Evolutionary conservation across 768 basidiomycete genomes (phyloP).

Genomic region (Saitozyma podzolica): DNA sequence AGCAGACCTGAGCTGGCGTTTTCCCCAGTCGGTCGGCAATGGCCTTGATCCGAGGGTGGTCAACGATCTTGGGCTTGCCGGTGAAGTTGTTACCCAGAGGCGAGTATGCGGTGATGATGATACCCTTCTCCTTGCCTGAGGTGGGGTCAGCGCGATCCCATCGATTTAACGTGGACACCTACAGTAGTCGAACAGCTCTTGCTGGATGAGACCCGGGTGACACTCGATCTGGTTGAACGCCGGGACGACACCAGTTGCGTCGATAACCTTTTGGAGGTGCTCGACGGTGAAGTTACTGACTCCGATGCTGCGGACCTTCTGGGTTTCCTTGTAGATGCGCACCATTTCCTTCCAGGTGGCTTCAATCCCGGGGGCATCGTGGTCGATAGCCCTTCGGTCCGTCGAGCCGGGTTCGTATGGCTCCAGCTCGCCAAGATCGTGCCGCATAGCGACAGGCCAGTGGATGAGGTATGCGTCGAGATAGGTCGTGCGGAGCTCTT

Average conservation of each 20-base stretch:
- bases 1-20: slow-evolving; percentile 74
- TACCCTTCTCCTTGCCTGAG: slow-evolving; percentile 33
- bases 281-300: slow-evolving; percentile 55
- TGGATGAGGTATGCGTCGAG: slow-evolving; percentile 66
- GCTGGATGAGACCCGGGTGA: slow-evolving; percentile 68
- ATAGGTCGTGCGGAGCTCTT: slow-evolving; percentile 72
- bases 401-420: slow-evolving; percentile 15
- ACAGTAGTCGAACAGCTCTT: slow-evolving; percentile 60
- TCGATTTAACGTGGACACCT: too few relatives aligned
- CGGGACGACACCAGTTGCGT: slow-evolving; percentile 67
- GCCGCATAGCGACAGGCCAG: too few relatives aligned
- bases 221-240: slow-evolving; percentile 67
- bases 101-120: slow-evolving; percentile 45
- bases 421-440: slow-evolving; percentile 9
- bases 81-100: slow-evolving; percentile 33
- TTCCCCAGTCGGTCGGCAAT: slow-evolving; percentile 66
- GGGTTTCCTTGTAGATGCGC: slow-evolving; percentile 62
- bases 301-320: slow-evolving; percentile 62
- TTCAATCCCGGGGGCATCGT: slow-evolving; percentile 22
- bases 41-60: slow-evolving; percentile 63
- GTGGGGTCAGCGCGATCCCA: background rate
- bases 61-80: slow-evolving; percentile 63
- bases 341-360: slow-evolving; percentile 61
- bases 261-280: slow-evolving; percentile 61
- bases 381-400: slow-evolving; percentile 11